Percentiles rank a stretch among this genome's conserved stretches.
Conservation (phyloP, 805 yeast genomes). For the Aciculoconidium aculeatum region DNA sequence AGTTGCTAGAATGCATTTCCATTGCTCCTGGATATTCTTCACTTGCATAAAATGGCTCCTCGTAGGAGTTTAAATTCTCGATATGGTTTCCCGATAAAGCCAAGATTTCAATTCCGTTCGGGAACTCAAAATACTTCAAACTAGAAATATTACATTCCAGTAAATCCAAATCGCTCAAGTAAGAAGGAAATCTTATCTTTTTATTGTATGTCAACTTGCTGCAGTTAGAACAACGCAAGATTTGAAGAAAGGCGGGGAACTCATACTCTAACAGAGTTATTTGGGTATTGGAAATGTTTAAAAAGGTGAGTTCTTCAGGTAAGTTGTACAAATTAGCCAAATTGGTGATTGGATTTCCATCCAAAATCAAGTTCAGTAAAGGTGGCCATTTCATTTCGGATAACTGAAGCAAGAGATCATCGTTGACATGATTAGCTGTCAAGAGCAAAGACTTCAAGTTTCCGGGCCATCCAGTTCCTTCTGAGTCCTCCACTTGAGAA, state of each 20-base stretch:
- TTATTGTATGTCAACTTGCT: conserved; percentile 7
- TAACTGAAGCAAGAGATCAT: conserved; percentile 13
- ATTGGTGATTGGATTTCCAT: conserved; percentile 17
- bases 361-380: conserved; percentile 17
- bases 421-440: conserved; percentile 16
- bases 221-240: conserved; percentile 17
- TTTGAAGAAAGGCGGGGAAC: conserved; percentile 23
- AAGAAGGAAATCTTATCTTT: conserved; percentile 18
- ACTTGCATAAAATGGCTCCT: no score
- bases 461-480: conserved; percentile 19
- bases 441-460: conserved; percentile 19
- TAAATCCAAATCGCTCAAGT: conserved; percentile 17
- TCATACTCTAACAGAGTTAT: conserved; percentile 12
- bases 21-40: conserved; percentile 15
- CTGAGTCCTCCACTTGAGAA: conserved; percentile 7
- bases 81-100: conserved; percentile 22
- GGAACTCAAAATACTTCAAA: conserved; percentile 19
- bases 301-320: conserved; percentile 16
- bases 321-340: conserved; percentile 13
- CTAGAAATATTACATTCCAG: conserved; percentile 17
- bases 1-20: no score
- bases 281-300: conserved; percentile 23
- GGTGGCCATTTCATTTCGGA: conserved; percentile 19
- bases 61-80: conserved; percentile 16
- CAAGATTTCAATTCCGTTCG: conserved; percentile 15